Evolutionary conservation across 345 rosid genomes (phyloP).

Genomic region (Citrus hindsii): DNA sequence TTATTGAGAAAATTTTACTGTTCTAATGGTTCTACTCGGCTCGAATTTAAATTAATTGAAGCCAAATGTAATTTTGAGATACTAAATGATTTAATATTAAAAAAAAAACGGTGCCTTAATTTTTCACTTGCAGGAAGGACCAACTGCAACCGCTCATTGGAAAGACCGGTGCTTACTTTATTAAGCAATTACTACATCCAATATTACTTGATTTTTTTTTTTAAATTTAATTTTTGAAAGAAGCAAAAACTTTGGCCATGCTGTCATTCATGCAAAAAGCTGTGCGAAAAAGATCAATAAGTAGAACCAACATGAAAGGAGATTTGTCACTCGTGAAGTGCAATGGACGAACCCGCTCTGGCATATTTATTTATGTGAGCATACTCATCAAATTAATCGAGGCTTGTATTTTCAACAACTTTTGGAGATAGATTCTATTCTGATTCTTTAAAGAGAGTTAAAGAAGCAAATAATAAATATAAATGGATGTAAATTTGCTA

Average conservation of each 20-base stretch:
- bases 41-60: too few relatives aligned
- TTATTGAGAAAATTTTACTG: accelerated
- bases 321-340: background rate
- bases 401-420: background rate
- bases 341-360: background rate
- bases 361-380: background rate
- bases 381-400: background rate
- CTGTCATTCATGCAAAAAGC: background rate
- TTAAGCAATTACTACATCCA: background rate
- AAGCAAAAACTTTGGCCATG: background rate
- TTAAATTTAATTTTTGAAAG: too few relatives aligned
- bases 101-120: too few relatives aligned
- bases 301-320: background rate
- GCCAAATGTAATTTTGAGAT: too few relatives aligned
- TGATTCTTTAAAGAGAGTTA: background rate
- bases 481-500: background rate
- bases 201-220: too few relatives aligned
- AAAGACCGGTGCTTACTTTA: background rate
- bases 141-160: too few relatives aligned
- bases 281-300: background rate
- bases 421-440: background rate
- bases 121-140: too few relatives aligned
- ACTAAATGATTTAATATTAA: too few relatives aligned
- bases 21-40: accelerated
- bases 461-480: background rate